These are phyloP conservation scores for Sapria himalayana DNA, from an alignment of 345 rosid genomes.

Conservation along the genomic window DNA sequence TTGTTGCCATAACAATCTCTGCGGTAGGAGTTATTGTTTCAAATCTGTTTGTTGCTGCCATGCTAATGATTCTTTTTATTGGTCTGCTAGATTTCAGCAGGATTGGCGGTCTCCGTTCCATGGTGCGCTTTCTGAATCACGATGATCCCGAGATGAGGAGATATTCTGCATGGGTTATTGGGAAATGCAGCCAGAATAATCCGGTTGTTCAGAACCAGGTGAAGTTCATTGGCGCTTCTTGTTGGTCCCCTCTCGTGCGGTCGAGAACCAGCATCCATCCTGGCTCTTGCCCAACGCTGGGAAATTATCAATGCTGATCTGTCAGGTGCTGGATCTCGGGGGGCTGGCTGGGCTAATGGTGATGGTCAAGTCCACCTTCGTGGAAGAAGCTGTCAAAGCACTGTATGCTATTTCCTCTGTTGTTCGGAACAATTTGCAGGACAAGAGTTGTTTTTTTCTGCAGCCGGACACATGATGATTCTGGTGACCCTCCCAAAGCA, in stretches of 20 bases:
- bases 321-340: slow-evolving; percentile 60
- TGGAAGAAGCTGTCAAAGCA: slow-evolving; percentile 80
- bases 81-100: slow-evolving; percentile 49
- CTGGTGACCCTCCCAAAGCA: slow-evolving; percentile 25
- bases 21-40: no score
- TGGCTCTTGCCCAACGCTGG: not conserved
- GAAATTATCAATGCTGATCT: slow-evolving; percentile 6
- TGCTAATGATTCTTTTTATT: no score
- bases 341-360: slow-evolving; percentile 35
- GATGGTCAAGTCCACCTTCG: slow-evolving; percentile 43
- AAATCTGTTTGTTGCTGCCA: no score
- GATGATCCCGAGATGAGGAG: slow-evolving; percentile 45
- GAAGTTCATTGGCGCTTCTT: not conserved
- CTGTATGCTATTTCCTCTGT: slow-evolving; percentile 73
- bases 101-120: slow-evolving; percentile 47
- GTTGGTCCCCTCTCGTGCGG: not conserved
- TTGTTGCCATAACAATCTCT: no score
- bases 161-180: slow-evolving; percentile 85
- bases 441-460: slow-evolving; percentile 56
- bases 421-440: slow-evolving; percentile 52
- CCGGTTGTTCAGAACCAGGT: slow-evolving; percentile 72
- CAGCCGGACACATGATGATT: slow-evolving; percentile 66
- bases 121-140: slow-evolving; percentile 42
- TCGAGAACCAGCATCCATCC: no score
- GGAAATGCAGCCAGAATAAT: slow-evolving; percentile 83